Percentiles rank a stretch among this genome's conserved stretches.
These are phyloP conservation scores for Botrytis squamosa DNA, from an alignment of 2,329 filamentous ascomycete species.

Conservation along the genomic window DNA sequence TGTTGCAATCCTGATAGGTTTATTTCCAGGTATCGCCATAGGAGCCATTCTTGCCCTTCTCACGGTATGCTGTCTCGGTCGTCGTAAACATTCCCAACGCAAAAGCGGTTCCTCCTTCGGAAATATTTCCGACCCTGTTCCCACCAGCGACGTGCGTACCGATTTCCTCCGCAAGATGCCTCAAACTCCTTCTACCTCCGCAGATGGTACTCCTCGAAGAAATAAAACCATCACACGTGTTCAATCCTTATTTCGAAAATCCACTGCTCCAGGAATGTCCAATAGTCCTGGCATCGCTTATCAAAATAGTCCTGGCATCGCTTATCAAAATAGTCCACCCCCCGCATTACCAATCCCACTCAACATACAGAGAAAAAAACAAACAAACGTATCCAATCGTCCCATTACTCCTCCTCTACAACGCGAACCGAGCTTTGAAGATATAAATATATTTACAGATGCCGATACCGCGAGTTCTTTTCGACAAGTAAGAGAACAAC, in stretches of 20 bases:
- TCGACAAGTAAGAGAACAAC: slow-evolving; percentile 22
- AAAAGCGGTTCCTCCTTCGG: slow-evolving; percentile 46
- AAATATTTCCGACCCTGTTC: slow-evolving; percentile 54
- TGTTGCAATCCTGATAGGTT: slow-evolving; percentile 24
- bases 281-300: neutral
- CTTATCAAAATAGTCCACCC: slow-evolving; percentile 6
- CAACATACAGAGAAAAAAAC: slow-evolving; percentile 24
- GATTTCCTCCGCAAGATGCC: slow-evolving; percentile 51
- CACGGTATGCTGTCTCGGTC: slow-evolving; percentile 41
- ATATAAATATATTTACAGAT: slow-evolving; percentile 55
- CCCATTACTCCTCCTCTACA: slow-evolving; percentile 42
- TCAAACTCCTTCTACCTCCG: slow-evolving; percentile 28
- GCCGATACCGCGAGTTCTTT: slow-evolving; percentile 43
- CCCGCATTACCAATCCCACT: slow-evolving; percentile 30
- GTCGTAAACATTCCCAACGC: slow-evolving; percentile 30
- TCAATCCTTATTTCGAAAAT: slow-evolving; percentile 35
- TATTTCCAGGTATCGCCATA: slow-evolving; percentile 49
- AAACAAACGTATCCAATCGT: neutral
- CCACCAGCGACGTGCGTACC: slow-evolving; percentile 46
- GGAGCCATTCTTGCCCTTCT: slow-evolving; percentile 47
- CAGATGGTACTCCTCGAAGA: slow-evolving; percentile 15
- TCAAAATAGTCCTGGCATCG: slow-evolving; percentile 1
- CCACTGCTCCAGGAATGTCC: slow-evolving; percentile 12
- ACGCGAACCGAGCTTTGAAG: slow-evolving; percentile 48
- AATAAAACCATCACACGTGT: slow-evolving; percentile 29